Base-by-base conservation (phyloP, 148 eudicot genomes). In the Talinum fruticosum region DNA sequence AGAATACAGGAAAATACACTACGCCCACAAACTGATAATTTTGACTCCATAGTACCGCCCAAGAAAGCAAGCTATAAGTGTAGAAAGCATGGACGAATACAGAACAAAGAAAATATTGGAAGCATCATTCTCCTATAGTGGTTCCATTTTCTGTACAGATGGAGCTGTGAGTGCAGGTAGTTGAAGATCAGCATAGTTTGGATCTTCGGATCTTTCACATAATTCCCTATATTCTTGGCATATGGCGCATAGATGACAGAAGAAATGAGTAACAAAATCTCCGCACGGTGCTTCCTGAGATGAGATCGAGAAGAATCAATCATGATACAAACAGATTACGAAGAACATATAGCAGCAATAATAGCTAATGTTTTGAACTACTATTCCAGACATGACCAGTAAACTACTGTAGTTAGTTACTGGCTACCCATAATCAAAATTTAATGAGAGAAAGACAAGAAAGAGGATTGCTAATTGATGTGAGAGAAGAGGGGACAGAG, bases 161-260 rank as follows among this genome's bases (percentile, higher is more conserved):
- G 98, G 98, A 70, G 93, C 90, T 45, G 91, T 84, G 73, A 88
- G 74, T 45, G 69, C 89, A 21, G 83, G 80, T 44, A 84, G 79
- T 75, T 54, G 82, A 37, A 79, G 79, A 73, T 89, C 82, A 37
- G 83, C 59, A 3, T 82, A 62, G 66, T 79, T 85, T 10, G 89
- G 81, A 81, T 82, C 87, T 37, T 86, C 87, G 66, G 89, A 88
- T 66, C 97, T 87, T 73, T 94, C 97, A 26, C 86, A 84, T 49
- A 94, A 90, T 76, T 94, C 98, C 76, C 98, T 80, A 86, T 90
- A 92, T 83, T 94, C 98, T 88, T 94, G 98, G 76, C 98, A 94
- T 34, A 90, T 44, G n/a, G 98, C 98, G 70, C 98, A 94, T 64
- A 77, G 83, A 84, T 92, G 98, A 87, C 98, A 94, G 75, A 83